Evolutionary conservation across 2,329 filamentous ascomycete species (phyloP).

Genomic region (Hymenoscyphus fructigenus): DNA sequence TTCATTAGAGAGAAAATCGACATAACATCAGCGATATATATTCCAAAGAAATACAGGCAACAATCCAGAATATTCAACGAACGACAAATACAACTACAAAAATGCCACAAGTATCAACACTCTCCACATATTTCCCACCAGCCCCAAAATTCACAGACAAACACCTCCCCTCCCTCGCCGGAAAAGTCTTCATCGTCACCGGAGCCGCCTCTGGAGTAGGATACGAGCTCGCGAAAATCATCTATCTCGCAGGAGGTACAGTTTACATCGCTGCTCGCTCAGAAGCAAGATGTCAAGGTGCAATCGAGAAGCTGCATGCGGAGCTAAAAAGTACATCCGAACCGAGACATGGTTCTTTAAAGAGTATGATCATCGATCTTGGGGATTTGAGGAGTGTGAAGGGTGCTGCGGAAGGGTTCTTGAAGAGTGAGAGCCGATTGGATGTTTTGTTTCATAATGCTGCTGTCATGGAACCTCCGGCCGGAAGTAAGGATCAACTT

Average conservation of each 20-base stretch:
- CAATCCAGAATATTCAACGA: not conserved
- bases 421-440: conserved; percentile 34
- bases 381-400: conserved; percentile 33
- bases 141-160: not conserved
- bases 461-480: conserved; percentile 43
- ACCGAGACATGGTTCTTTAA: conserved; percentile 20
- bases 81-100: not conserved
- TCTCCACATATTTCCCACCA: not conserved
- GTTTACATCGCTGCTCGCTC: conserved; percentile 52
- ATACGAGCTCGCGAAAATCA: conserved; percentile 48
- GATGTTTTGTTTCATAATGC: conserved; percentile 47
- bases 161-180: not conserved
- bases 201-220: conserved; percentile 41
- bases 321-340: too few relatives aligned
- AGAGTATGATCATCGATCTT: conserved; percentile 29
- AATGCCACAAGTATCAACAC: not conserved
- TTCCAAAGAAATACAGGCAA: too few relatives aligned
- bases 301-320: conserved; percentile 43
- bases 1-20: not conserved
- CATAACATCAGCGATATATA: too few relatives aligned
- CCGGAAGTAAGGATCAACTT: conserved; percentile 40
- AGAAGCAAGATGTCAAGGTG: conserved; percentile 40
- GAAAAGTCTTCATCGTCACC: conserved; percentile 44
- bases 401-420: conserved; percentile 31
- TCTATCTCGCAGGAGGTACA: conserved; percentile 50